Evolutionary conservation across 2,329 filamentous ascomycete species (phyloP).

Genomic region (Fusarium longipes): DNA sequence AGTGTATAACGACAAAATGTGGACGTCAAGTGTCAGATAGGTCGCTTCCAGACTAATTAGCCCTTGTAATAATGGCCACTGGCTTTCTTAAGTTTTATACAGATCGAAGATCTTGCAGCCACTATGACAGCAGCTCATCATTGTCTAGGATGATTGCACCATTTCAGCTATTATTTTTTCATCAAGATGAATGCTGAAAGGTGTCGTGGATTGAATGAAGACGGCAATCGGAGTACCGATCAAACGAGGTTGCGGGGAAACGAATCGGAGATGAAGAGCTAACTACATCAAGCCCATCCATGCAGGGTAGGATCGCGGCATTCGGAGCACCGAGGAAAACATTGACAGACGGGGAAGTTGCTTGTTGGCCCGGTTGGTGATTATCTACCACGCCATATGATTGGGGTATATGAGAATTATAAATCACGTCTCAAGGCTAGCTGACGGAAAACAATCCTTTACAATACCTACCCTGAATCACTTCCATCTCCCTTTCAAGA

Average conservation of each 20-base stretch:
- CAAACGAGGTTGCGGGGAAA: not conserved
- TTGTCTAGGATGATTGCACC: not conserved
- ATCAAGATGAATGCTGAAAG: not conserved
- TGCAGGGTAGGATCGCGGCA: not conserved
- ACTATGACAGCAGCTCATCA: not conserved
- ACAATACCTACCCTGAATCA: not conserved
- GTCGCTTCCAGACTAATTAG: not conserved
- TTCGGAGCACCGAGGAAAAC: not conserved
- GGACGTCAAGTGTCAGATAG: not conserved
- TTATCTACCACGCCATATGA: not conserved
- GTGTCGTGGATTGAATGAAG: not conserved
- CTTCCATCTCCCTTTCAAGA: accelerated
- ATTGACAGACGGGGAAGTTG: not conserved
- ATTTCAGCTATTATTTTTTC: not conserved
- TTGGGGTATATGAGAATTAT: not conserved
- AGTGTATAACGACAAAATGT: not conserved
- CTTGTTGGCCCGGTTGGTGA: not conserved
- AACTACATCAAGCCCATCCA: not conserved
- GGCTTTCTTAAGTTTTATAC: not conserved
- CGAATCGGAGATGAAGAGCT: not conserved
- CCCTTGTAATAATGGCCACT: not conserved
- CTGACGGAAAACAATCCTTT: not conserved
- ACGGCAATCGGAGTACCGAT: not conserved
- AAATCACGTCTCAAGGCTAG: not conserved
- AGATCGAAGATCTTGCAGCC: accelerated